Evolutionary conservation across 805 yeast species (phyloP).

Genomic region (Saturnispora galanensis): DNA sequence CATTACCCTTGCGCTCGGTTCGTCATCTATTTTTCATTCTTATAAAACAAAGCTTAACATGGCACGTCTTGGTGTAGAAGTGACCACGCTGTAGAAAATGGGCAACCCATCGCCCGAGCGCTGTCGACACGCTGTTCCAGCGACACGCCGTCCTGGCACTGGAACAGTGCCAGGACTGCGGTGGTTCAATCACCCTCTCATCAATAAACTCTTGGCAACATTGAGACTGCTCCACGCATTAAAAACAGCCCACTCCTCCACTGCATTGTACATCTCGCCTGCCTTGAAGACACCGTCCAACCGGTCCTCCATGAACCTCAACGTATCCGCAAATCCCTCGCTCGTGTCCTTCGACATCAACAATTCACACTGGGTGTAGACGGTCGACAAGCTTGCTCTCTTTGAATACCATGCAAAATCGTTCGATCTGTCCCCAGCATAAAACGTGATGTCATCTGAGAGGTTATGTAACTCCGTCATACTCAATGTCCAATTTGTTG

Average conservation of each 20-base stretch:
- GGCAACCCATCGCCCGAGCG: too few relatives aligned
- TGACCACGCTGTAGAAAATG: too few relatives aligned
- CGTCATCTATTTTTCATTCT: too few relatives aligned
- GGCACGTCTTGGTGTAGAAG: too few relatives aligned
- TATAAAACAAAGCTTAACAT: too few relatives aligned
- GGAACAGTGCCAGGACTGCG: too few relatives aligned
- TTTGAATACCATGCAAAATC: conserved; percentile 94
- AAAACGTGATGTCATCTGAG: conserved; percentile 74
- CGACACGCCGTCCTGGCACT: too few relatives aligned
- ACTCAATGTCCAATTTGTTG: conserved; percentile 48
- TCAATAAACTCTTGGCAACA: conserved; percentile 58
- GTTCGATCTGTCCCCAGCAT: conserved; percentile 67
- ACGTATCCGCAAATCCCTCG: conserved; percentile 43
- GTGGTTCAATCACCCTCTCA: conserved; percentile 47
- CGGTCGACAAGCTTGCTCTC: conserved; percentile 56
- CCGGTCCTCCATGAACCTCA: conserved; percentile 52
- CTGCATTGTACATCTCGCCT: conserved; percentile 52
- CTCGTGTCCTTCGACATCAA: conserved; percentile 74
- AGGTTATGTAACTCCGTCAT: conserved; percentile 62
- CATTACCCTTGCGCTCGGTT: too few relatives aligned
- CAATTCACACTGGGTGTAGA: conserved; percentile 67
- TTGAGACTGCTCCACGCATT: conserved; percentile 56
- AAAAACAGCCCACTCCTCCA: conserved; percentile 72
- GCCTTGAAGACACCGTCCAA: conserved; percentile 41
- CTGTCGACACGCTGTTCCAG: too few relatives aligned